These are phyloP conservation scores for Calvatia gigantea DNA, from an alignment of 768 basidiomycete genomes.

Conservation along the genomic window DNA sequence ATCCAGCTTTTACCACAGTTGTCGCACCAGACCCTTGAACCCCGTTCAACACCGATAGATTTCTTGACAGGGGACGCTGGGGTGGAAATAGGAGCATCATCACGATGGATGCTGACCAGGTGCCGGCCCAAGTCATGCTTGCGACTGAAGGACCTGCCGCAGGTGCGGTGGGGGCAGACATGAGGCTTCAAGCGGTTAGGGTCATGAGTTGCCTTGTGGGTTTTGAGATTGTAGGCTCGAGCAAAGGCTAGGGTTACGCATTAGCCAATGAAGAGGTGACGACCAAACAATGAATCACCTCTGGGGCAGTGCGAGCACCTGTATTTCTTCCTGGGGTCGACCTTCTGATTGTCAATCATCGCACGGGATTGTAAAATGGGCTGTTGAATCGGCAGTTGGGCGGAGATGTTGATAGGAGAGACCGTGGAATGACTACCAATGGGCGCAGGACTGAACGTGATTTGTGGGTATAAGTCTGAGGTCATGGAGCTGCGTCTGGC, in stretches of 20 bases:
- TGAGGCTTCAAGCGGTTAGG: constrained; percentile 89
- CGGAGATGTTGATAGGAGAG: constrained; percentile 53
- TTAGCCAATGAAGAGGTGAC: constrained; percentile 11
- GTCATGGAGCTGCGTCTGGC: constrained; percentile 45
- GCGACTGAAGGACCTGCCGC: constrained; percentile 88
- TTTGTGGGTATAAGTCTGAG: constrained; percentile 44
- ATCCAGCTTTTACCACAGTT: constrained; percentile 68
- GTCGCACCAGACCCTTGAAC: constrained; percentile 67
- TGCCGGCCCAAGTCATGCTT: constrained; percentile 94
- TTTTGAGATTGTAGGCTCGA: constrained; percentile 92
- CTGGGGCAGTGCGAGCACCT: constrained; percentile 72
- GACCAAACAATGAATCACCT: constrained; percentile 37
- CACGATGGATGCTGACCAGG: constrained; percentile 80
- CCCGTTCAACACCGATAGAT: constrained; percentile 68
- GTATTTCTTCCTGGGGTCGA: constrained; percentile 76
- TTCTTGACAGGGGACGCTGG: constrained; percentile 35
- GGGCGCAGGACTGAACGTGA: constrained; percentile 40
- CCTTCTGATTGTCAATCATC: constrained; percentile 45
- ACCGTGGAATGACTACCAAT: constrained; percentile 42
- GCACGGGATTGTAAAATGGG: constrained; percentile 33
- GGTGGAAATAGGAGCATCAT: constrained; percentile 48
- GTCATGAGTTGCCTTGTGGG: constrained; percentile 93
- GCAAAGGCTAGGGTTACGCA: constrained; percentile 65
- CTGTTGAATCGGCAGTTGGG: constrained; percentile 39
- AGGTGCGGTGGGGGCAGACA: constrained; percentile 80